Percentiles rank a stretch among this genome's conserved stretches.
phyloP scores from a whole-genome alignment of 441 rosid species.

The Heliophila coronopifolia region DNA sequence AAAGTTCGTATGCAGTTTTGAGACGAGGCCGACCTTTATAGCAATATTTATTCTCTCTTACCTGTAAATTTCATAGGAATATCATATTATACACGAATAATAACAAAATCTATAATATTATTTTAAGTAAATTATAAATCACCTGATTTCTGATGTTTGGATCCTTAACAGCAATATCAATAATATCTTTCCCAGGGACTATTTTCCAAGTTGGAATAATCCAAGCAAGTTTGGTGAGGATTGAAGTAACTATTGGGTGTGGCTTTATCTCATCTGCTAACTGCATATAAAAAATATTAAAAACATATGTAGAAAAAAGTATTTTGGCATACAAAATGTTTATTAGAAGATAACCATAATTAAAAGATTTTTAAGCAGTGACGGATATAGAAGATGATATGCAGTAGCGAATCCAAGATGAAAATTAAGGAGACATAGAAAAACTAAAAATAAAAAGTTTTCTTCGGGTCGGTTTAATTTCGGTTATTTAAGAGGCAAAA shows the following conservation, averaged over 20 bases:
- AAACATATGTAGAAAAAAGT: too few relatives aligned
- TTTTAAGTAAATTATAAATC: constrained; percentile 1
- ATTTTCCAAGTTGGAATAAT: constrained; percentile 81
- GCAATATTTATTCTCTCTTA: constrained; percentile 56
- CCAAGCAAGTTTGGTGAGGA: constrained; percentile 41
- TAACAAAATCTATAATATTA: neutral
- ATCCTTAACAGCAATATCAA: constrained; percentile 56
- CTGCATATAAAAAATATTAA: constrained; percentile 30
- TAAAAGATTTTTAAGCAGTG: too few relatives aligned
- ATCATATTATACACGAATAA: too few relatives aligned
- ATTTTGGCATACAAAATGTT: too few relatives aligned
- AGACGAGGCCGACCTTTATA: constrained; percentile 70
- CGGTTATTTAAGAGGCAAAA: too few relatives aligned
- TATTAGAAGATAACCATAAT: too few relatives aligned
- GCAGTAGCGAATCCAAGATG: too few relatives aligned
- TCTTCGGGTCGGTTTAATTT: too few relatives aligned
- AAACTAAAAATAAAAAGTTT: too few relatives aligned
- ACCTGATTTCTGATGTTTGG: constrained; percentile 66
- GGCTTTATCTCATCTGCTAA: constrained; percentile 71
- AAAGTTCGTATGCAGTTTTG: constrained; percentile 58
- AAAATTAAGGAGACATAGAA: too few relatives aligned
- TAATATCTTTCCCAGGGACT: constrained; percentile 55
- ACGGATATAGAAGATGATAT: too few relatives aligned
- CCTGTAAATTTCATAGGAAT: constrained; percentile 27
- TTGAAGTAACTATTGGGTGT: constrained; percentile 35